Evolutionary conservation across 208 protist species (phyloP).

Genomic region (Wallacemonas rigidus): DNA sequence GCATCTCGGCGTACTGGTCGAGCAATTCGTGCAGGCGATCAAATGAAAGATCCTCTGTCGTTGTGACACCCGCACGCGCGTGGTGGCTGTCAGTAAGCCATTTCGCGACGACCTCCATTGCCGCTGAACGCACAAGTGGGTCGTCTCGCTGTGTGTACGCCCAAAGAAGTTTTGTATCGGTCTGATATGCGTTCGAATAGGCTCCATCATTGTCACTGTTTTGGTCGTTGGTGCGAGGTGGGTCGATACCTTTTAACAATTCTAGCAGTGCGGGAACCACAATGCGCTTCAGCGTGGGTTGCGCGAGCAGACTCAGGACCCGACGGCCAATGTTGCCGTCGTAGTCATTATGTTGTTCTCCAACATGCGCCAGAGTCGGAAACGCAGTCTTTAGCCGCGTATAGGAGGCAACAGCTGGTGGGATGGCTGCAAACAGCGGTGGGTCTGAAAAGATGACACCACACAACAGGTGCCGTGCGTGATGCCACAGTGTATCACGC

Average conservation of each 20-base stretch:
- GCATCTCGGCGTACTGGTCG: background rate
- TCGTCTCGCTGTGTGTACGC: background rate
- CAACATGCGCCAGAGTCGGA: background rate
- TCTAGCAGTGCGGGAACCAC: background rate
- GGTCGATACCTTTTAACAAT: background rate
- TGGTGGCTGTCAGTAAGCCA: background rate
- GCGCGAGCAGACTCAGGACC: background rate
- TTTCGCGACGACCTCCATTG: conserved; percentile 1
- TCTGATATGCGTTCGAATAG: background rate
- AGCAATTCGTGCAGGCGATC: conserved; percentile 3
- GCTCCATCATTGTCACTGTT: no score
- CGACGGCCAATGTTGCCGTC: background rate
- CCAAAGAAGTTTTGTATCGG: background rate
- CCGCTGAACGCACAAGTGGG: background rate
- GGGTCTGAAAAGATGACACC: background rate
- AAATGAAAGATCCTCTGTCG: background rate
- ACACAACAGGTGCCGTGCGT: background rate
- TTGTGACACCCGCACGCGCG: background rate
- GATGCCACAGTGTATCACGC: background rate
- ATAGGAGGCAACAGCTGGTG: conserved; percentile 4
- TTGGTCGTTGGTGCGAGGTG: no score
- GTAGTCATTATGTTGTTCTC: background rate
- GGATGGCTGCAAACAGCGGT: background rate
- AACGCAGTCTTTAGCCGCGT: background rate
- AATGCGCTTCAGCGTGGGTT: background rate